A percentile compares a stretch with the other conserved stretches of the same genome.
These are phyloP conservation scores for Barnettozyma populi DNA, from an alignment of 805 yeast species.

Conservation along the genomic window DNA sequence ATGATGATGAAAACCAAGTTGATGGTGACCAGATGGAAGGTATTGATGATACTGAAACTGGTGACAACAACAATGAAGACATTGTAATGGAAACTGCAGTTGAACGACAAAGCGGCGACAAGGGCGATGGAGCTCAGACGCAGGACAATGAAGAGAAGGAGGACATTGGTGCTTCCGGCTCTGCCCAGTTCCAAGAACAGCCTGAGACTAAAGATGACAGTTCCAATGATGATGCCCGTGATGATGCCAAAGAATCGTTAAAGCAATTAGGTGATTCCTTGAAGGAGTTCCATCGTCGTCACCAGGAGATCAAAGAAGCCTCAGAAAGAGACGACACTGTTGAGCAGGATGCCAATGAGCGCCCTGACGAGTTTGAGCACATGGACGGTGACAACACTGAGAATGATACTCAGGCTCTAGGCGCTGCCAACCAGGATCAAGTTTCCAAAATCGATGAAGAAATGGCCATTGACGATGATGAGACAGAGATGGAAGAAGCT, in stretches of 20 bases:
- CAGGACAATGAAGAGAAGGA: conserved; percentile 53
- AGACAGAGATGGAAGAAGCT: conserved; percentile 28
- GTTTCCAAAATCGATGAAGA: conserved; percentile 72
- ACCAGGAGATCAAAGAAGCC: conserved; percentile 79
- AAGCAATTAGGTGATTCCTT: conserved; percentile 88
- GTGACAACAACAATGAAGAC: conserved; percentile 38
- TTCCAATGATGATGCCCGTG: conserved; percentile 49
- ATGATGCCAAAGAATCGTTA: conserved; percentile 68
- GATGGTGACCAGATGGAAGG: conserved; percentile 46
- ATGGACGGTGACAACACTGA: conserved; percentile 75
- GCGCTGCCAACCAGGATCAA: conserved; percentile 80
- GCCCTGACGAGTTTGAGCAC: conserved; percentile 84
- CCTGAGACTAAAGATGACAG: conserved; percentile 37
- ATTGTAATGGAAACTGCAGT: conserved; percentile 53
- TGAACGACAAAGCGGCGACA: conserved; percentile 54
- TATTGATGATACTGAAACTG: conserved; percentile 44
- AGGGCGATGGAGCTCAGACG: conserved; percentile 57
- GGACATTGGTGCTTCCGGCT: conserved; percentile 65
- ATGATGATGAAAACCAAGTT: conserved; percentile 30
- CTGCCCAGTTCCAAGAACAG: conserved; percentile 39
- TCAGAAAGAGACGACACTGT: conserved; percentile 40
- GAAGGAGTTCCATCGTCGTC: conserved; percentile 87
- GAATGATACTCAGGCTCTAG: conserved; percentile 85
- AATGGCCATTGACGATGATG: conserved; percentile 74
- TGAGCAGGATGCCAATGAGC: conserved; percentile 53